Conservation (phyloP, 768 basidiomycete genomes). For the Tulasnella calospora region DNA sequence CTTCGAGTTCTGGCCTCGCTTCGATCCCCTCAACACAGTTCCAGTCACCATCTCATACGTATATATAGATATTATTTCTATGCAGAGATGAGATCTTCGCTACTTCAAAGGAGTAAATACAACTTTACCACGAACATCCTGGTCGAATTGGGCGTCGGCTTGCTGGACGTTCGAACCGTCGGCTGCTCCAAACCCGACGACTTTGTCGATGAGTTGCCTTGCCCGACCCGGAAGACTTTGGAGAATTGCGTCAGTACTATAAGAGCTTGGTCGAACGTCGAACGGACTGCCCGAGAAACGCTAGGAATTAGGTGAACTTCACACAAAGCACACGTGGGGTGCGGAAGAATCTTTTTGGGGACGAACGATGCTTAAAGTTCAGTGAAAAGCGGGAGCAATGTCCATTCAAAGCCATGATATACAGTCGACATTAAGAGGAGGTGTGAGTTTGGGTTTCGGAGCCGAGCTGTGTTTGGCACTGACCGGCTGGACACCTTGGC, state of each 20-base stretch:
- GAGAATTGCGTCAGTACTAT: constrained; percentile 63
- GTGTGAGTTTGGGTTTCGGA: too few relatives aligned
- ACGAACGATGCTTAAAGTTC: too few relatives aligned
- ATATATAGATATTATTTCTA: background rate
- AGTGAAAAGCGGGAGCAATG: too few relatives aligned
- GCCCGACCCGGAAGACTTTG: constrained; percentile 71
- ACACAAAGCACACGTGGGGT: too few relatives aligned
- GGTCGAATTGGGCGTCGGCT: constrained; percentile 62
- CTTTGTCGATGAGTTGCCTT: constrained; percentile 59
- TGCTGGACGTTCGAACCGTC: constrained; percentile 36
- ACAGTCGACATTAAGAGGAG: too few relatives aligned
- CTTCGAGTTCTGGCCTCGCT: constrained; percentile 13
- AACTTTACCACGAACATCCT: constrained; percentile 67
- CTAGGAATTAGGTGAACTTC: too few relatives aligned
- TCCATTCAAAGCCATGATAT: too few relatives aligned
- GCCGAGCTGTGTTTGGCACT: too few relatives aligned
- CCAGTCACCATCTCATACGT: background rate
- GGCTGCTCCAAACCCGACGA: constrained; percentile 49
- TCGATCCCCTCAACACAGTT: constrained; percentile 3
- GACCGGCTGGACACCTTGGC: too few relatives aligned
- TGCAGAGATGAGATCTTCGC: background rate
- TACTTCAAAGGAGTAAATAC: constrained; percentile 69
- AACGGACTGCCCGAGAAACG: too few relatives aligned
- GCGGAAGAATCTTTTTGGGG: too few relatives aligned
- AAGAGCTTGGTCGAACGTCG: constrained; percentile 68